Evolutionary conservation across 1,284 basidiomycete species (phyloP).

Genomic region (Moesziomyces sp.): DNA sequence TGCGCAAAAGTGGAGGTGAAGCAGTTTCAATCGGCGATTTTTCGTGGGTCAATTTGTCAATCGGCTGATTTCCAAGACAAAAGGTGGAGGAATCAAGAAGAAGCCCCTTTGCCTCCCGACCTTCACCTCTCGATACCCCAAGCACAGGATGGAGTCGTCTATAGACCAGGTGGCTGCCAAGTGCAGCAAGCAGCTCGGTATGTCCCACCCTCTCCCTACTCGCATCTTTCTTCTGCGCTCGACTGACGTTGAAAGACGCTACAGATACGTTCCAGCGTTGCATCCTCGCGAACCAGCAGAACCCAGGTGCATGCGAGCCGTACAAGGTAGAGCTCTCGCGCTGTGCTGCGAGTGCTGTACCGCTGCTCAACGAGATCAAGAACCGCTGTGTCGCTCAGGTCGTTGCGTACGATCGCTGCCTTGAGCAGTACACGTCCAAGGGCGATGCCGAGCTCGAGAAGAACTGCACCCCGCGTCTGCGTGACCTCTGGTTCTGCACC

Average conservation of each 20-base stretch:
- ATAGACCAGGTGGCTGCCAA: constrained; percentile 56
- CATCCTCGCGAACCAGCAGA: constrained; percentile 57
- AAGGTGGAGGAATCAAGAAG: constrained; percentile 11
- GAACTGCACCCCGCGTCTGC: constrained; percentile 56
- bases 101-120: constrained; percentile 6
- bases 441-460: constrained; percentile 55
- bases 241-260: not conserved
- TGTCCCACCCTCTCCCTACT: not conserved
- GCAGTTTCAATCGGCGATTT: constrained; percentile 1
- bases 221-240: not conserved
- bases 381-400: constrained; percentile 53
- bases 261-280: constrained; percentile 61
- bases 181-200: constrained; percentile 53
- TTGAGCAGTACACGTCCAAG: constrained; percentile 37
- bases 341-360: constrained; percentile 61
- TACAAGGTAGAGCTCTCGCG: constrained; percentile 52
- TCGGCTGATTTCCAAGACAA: constrained; percentile 13
- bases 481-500: constrained; percentile 59
- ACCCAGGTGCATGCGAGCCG: constrained; percentile 46
- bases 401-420: constrained; percentile 60
- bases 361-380: constrained; percentile 60
- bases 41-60: not conserved
- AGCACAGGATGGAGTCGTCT: constrained; percentile 41
- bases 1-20: constrained; percentile 8
- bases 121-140: not conserved